Percentiles rank a stretch among this genome's conserved stretches.
phyloP scores from a whole-genome alignment of 805 yeast species.

The Candida railenensis region DNA sequence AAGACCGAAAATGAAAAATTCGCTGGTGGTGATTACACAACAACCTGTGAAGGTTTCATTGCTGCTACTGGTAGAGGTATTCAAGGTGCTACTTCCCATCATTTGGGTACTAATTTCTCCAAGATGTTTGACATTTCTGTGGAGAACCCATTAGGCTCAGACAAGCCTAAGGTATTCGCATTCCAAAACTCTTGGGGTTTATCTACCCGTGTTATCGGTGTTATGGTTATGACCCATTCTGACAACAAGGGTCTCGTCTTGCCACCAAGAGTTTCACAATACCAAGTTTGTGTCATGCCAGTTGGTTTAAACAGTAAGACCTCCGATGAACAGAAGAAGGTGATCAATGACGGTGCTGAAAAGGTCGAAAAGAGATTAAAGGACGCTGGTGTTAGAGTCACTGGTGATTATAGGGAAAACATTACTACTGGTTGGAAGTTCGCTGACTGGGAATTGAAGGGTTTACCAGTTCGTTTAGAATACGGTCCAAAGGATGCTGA shows the following conservation, averaged over 20 bases:
- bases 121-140: constrained; percentile 96
- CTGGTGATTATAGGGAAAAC: constrained; percentile 87
- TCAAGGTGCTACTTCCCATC: constrained; percentile 99
- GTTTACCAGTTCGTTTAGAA: constrained; percentile 91
- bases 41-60: constrained; percentile 94
- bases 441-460: constrained; percentile 95
- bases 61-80: constrained; percentile 99
- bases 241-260: constrained; percentile 97
- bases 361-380: constrained; percentile 62
- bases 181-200: constrained; percentile 99
- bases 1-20: constrained; percentile 98
- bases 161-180: constrained; percentile 81
- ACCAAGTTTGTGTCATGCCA: constrained; percentile 90
- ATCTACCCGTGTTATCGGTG: constrained; percentile 98
- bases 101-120: constrained; percentile 96
- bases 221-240: constrained; percentile 98
- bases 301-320: constrained; percentile 93
- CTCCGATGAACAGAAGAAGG: constrained; percentile 67
- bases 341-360: constrained; percentile 68
- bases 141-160: constrained; percentile 91
- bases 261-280: constrained; percentile 95
- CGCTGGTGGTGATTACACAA: constrained; percentile 96
- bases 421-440: constrained; percentile 99
- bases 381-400: constrained; percentile 66
- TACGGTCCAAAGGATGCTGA: constrained; percentile 95